Conservation (phyloP, 331 rosid genomes). For the Pyrus hybrid region DNA sequence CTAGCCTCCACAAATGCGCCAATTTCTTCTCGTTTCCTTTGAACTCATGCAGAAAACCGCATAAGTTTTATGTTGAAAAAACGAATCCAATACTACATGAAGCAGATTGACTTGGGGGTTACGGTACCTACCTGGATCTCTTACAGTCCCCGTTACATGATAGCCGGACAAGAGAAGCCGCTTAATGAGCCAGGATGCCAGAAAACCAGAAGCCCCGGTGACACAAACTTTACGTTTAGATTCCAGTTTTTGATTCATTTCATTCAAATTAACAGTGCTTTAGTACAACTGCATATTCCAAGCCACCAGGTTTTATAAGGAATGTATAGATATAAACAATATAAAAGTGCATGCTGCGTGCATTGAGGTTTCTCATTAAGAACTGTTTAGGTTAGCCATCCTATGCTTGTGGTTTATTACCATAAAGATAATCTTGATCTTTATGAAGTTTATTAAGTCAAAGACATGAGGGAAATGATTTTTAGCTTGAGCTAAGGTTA, state of each 20-base stretch:
- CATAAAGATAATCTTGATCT: too few species aligned
- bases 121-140: conserved; percentile 55
- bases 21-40: conserved; percentile 54
- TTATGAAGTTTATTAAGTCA: too few species aligned
- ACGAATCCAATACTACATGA: not conserved
- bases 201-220: conserved; percentile 77
- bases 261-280: not conserved
- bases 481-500: not conserved
- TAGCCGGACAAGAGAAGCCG: conserved; percentile 67
- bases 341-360: not conserved
- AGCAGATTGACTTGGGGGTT: not conserved
- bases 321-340: not conserved
- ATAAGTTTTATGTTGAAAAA: not conserved
- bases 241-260: conserved; percentile 23
- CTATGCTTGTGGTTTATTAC: not conserved
- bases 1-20: conserved; percentile 62
- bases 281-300: not conserved
- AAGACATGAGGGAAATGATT: not conserved
- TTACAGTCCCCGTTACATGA: conserved; percentile 68
- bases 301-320: not conserved
- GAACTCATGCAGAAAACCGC: not conserved
- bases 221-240: conserved; percentile 62
- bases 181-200: conserved; percentile 85
- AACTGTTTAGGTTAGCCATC: conserved; percentile 8
- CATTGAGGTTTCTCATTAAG: not conserved